Evolutionary conservation across 192 early-diverging fungal species (phyloP), one percentile per base, ranked within the genome.

Genomic region (Coemansia sp.): DNA sequence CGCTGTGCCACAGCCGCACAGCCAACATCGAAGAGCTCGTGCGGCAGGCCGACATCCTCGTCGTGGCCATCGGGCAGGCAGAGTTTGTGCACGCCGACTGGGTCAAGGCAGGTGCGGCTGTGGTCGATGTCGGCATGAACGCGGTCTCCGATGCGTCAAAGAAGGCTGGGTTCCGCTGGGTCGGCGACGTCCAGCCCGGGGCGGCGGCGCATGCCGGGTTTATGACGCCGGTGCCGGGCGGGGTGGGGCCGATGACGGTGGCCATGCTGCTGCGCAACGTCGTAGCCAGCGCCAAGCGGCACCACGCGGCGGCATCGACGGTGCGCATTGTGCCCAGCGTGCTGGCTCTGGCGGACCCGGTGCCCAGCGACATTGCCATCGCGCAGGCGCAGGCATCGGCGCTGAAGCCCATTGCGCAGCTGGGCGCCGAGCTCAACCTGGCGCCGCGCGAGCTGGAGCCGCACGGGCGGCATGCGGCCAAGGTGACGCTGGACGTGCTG

Each of bases 161-260:
- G 76, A 97, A 96, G 84, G 86, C 91, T 34, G 97, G 97, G 27
- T 84, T 90, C 42, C 89, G 94, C 63, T 92, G 89, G 86, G 96
- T 96, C 23, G 97, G 97, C 62, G 97, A 99, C 76, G 96, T 98
- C 36, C 93, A 97, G 37, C 85, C 89, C 2, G 77, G 70, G 5
- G 94, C 93, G 6, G 75, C 72, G 14, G 41, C 86, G 42, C 87
- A 91, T 4, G 96, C 95, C 0, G 85, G 89, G 17, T 86, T 87
- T 44, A 94, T 98, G 72, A 98, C 96, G 10, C 95, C 97, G 2
- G 97, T 99, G 51, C 97, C 97, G 41, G 96, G 97, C 36, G 97
- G 97, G 41, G 97, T 99, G n/a, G 97, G 97, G 0, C 97, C 97
- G 6, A 99, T 99, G 97, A 99, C 97, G 8, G 96, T 99, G 8